Conservation (phyloP, 306 rosid genomes). For the Cucumis hystrix region DNA sequence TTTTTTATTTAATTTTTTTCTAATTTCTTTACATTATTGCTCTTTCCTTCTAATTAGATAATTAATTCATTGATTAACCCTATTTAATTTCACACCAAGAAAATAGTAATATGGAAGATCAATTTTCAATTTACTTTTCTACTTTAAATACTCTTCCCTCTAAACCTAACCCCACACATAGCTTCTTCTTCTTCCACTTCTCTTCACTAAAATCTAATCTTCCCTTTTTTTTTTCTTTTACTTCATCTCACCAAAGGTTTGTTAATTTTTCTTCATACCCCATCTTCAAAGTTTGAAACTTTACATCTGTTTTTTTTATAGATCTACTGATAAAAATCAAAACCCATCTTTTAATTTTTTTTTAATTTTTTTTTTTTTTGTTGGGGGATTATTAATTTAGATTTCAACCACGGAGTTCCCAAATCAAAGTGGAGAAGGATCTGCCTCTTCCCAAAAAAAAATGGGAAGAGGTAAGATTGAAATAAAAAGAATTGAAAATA, state of each 20-base stretch:
- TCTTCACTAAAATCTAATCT: neutral
- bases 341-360: neutral
- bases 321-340: neutral
- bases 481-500: conserved; percentile 83
- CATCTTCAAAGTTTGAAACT: neutral
- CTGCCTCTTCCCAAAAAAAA: conserved; percentile 48
- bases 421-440: conserved; percentile 35
- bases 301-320: neutral
- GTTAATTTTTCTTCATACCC: neutral
- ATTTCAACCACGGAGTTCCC: conserved; percentile 40
- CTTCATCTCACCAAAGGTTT: neutral
- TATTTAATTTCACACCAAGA: neutral
- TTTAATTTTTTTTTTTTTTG: neutral
- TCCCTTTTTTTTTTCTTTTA: neutral
- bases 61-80: neutral
- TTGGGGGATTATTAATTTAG: neutral
- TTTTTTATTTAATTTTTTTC: no score
- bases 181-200: neutral
- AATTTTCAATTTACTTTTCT: neutral
- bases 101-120: neutral
- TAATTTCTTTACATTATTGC: neutral
- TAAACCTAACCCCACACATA: neutral
- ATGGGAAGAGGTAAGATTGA: conserved; percentile 86
- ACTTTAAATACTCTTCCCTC: neutral
- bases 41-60: neutral